Evolutionary conservation across 2,329 filamentous ascomycete species (phyloP).

Genomic region (Venturia asperata): DNA sequence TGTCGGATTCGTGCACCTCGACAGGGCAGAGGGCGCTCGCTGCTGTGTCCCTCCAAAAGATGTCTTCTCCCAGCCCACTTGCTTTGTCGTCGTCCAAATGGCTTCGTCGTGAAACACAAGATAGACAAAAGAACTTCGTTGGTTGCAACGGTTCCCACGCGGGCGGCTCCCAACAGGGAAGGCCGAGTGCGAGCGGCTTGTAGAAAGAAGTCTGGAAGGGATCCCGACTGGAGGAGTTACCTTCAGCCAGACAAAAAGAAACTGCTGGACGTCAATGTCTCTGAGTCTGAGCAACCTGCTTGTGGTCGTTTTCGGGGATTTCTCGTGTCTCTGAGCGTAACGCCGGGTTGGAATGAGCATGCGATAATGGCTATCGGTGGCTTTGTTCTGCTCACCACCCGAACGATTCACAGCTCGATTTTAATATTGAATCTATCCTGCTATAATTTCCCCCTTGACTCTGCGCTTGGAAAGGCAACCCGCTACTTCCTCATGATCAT

Average conservation of each 20-base stretch:
- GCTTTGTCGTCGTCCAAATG: background rate
- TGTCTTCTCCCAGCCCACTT: background rate
- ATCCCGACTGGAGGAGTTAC: background rate
- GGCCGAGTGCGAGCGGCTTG: background rate
- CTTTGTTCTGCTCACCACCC: background rate
- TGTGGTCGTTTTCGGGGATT: background rate
- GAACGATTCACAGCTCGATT: background rate
- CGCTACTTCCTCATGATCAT: background rate
- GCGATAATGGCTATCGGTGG: constrained; percentile 1
- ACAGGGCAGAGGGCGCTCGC: background rate
- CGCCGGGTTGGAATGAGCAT: background rate
- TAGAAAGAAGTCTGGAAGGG: background rate
- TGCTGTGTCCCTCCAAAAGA: constrained; percentile 3
- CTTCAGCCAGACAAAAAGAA: constrained; percentile 3
- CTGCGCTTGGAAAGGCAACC: background rate
- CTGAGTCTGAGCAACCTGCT: background rate
- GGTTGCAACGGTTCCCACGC: constrained; percentile 1
- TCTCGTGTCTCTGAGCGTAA: constrained; percentile 7
- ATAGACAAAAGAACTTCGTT: background rate
- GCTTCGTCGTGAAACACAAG: background rate
- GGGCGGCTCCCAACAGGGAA: constrained; percentile 7
- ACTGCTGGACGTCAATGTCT: background rate
- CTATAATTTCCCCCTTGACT: constrained; percentile 2
- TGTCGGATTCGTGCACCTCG: background rate
- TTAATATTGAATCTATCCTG: background rate